These are phyloP conservation scores for Collybiopsis confluens DNA, from an alignment of 768 basidiomycete species.

Conservation along the genomic window DNA sequence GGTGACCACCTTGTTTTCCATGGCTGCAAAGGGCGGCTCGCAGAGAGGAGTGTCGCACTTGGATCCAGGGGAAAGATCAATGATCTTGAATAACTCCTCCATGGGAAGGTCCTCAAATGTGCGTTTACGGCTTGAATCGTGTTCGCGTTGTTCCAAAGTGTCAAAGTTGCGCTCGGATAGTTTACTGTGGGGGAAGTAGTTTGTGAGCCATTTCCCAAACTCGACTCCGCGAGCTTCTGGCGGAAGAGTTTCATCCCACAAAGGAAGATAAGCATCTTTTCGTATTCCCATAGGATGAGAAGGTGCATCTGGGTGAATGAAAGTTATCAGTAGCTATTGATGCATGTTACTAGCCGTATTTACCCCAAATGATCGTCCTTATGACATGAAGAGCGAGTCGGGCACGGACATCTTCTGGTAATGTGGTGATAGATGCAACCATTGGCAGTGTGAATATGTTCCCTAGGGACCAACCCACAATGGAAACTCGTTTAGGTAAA, in stretches of 20 bases:
- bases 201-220: conserved; percentile 20
- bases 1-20: neutral
- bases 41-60: conserved; percentile 14
- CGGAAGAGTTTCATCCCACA: conserved; percentile 18
- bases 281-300: conserved; percentile 16
- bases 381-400: conserved; percentile 19
- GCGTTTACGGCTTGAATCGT: neutral
- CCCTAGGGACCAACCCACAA: conserved; percentile 29
- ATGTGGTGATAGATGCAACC: conserved; percentile 15
- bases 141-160: conserved; percentile 7
- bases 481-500: conserved; percentile 15
- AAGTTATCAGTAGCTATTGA: too few species aligned
- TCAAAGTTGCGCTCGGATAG: conserved; percentile 11
- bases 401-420: conserved; percentile 13
- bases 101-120: conserved; percentile 10
- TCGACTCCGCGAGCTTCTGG: conserved; percentile 14
- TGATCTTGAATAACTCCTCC: conserved; percentile 9
- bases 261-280: conserved; percentile 16
- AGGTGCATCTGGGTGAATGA: conserved; percentile 24
- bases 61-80: conserved; percentile 10
- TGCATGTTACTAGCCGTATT: neutral
- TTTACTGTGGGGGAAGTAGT: conserved; percentile 15
- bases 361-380: conserved; percentile 18
- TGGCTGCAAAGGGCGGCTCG: neutral
- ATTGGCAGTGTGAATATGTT: conserved; percentile 18